A percentile compares a stretch with the other conserved stretches of the same genome.
These are phyloP conservation scores for Boechera retrofracta DNA, from an alignment of 345 rosid genomes.

Conservation along the genomic window DNA sequence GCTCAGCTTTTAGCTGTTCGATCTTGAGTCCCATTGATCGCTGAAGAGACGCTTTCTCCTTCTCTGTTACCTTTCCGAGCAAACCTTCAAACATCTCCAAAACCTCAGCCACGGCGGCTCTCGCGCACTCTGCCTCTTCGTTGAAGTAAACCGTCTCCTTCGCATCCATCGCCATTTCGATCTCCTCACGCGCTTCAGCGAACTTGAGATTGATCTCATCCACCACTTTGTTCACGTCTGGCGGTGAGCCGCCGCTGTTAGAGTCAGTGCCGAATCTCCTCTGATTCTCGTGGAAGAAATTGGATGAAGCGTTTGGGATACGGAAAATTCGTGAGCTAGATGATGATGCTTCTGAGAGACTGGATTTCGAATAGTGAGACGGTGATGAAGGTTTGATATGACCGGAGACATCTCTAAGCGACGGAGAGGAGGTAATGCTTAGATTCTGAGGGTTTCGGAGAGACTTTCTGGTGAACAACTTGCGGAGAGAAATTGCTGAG, in stretches of 20 bases:
- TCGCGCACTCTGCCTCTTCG: slow-evolving; percentile 92
- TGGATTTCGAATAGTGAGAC: slow-evolving; percentile 16
- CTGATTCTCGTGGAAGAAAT: slow-evolving; percentile 1
- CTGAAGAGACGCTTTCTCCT: slow-evolving; percentile 63
- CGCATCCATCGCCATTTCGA: slow-evolving; percentile 94
- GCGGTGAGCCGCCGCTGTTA: slow-evolving; percentile 28
- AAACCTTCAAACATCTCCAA: slow-evolving; percentile 67
- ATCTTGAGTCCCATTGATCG: slow-evolving; percentile 98
- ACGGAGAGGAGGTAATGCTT: slow-evolving; percentile 21
- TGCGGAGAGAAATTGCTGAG: slow-evolving; percentile 49
- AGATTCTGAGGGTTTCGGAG: slow-evolving; percentile 40
- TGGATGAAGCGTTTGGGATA: slow-evolving; percentile 13
- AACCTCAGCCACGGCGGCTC: slow-evolving; percentile 74
- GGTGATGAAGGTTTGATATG: slow-evolving; percentile 29
- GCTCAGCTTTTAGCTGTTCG: slow-evolving; percentile 95
- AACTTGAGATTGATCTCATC: slow-evolving; percentile 88
- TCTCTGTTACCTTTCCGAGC: slow-evolving; percentile 63
- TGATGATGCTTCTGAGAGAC: slow-evolving; percentile 30
- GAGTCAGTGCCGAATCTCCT: slow-evolving; percentile 53
- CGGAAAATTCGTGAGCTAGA: not conserved
- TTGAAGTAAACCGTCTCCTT: slow-evolving; percentile 93
- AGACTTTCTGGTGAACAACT: slow-evolving; percentile 41
- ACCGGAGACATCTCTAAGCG: slow-evolving; percentile 27
- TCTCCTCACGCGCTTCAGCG: slow-evolving; percentile 99
- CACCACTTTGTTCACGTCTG: slow-evolving; percentile 71